These are phyloP conservation scores for Fusarium sp. DNA, from an alignment of 2,329 filamentous ascomycete genomes.

Conservation along the genomic window DNA sequence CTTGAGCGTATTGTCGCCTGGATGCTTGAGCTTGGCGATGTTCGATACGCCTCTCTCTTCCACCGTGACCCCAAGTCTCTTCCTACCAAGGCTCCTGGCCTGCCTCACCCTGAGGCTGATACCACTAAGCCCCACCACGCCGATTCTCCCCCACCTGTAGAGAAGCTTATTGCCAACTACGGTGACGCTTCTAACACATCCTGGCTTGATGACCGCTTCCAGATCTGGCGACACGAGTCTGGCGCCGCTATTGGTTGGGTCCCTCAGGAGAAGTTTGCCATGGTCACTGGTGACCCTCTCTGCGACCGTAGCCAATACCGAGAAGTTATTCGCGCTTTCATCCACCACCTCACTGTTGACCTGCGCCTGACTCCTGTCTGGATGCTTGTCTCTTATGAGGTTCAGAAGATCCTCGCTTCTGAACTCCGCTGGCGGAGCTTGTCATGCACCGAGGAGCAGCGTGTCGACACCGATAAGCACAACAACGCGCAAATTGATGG, in stretches of 20 bases:
- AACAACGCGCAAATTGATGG: constrained; percentile 60
- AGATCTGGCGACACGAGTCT: constrained; percentile 88
- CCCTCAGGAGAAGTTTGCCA: constrained; percentile 80
- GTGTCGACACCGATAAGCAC: constrained; percentile 82
- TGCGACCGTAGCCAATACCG: constrained; percentile 85
- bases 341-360: constrained; percentile 81
- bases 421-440: constrained; percentile 90
- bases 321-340: constrained; percentile 80
- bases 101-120: constrained; percentile 91
- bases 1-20: constrained; percentile 91
- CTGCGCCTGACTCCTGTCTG: constrained; percentile 83
- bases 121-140: constrained; percentile 69
- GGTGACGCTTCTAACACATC: constrained; percentile 95
- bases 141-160: constrained; percentile 78
- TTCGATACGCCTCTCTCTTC: constrained; percentile 89
- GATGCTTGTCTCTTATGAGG: constrained; percentile 85
- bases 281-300: constrained; percentile 89
- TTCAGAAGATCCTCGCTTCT: constrained; percentile 84
- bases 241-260: constrained; percentile 91
- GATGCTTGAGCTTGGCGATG: constrained; percentile 88
- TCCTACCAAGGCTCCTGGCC: constrained; percentile 73
- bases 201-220: constrained; percentile 90
- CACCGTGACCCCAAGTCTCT: constrained; percentile 91
- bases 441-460: constrained; percentile 90
- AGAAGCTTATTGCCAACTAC: constrained; percentile 94